Evolutionary conservation across 768 basidiomycete species (phyloP).

Genomic region (Panaeolus cyanescens): DNA sequence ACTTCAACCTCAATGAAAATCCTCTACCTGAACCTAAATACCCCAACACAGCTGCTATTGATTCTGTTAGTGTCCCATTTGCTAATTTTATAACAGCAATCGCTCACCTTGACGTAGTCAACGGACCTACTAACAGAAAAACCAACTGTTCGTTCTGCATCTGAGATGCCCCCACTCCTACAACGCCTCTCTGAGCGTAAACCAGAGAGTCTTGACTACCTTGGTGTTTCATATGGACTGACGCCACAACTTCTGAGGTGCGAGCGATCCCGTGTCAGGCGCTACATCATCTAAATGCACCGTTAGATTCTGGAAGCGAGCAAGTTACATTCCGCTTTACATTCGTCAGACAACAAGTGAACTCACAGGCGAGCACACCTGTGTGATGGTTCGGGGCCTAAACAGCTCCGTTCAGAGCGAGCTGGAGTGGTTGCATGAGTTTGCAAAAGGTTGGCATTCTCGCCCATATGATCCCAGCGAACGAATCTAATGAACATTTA

Average conservation of each 20-base stretch:
- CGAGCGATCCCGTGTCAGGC: constrained; percentile 11
- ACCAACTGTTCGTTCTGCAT: constrained; percentile 68
- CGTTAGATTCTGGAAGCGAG: constrained; percentile 90
- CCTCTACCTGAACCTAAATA: constrained; percentile 54
- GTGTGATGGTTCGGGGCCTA: constrained; percentile 91
- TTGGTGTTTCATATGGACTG: constrained; percentile 95
- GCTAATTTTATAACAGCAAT: neutral
- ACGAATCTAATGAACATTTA: constrained; percentile 25
- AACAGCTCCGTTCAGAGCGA: constrained; percentile 64
- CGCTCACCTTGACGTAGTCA: constrained; percentile 22
- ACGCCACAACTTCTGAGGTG: constrained; percentile 82
- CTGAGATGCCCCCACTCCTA: constrained; percentile 89
- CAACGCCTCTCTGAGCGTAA: constrained; percentile 88
- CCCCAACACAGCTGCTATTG: constrained; percentile 55
- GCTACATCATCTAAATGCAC: constrained; percentile 4
- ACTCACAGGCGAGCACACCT: constrained; percentile 94
- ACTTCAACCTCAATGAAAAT: constrained; percentile 82
- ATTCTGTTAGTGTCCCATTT: constrained; percentile 32
- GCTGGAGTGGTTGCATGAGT: constrained; percentile 85
- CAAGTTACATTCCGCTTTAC: constrained; percentile 89
- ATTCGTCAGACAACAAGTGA: constrained; percentile 93
- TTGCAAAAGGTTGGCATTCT: constrained; percentile 67
- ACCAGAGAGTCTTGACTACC: constrained; percentile 89
- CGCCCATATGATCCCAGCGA: too few species aligned
- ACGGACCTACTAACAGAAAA: constrained; percentile 73